Evolutionary conservation across 23 red algal species (phyloP).

Genomic region (Cyanidium caldarium): DNA sequence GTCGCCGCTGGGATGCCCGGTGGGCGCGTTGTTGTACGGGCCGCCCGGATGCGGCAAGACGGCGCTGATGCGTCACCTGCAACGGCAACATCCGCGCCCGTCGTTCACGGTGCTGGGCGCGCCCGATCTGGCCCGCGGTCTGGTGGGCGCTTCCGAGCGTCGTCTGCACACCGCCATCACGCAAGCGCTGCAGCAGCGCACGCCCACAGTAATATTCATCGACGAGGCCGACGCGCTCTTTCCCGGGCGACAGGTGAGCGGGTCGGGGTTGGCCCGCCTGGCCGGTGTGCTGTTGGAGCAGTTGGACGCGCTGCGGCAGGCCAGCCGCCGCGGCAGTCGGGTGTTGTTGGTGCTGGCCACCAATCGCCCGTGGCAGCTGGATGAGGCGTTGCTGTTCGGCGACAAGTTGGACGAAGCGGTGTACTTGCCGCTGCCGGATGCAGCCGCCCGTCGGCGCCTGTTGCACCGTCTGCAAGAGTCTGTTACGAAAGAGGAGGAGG

Average conservation of each 20-base stretch:
- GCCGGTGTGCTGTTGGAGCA: not conserved
- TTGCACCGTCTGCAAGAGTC: not conserved
- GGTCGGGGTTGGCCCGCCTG: not conserved
- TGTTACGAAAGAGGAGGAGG: not conserved
- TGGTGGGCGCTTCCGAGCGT: constrained; percentile 12
- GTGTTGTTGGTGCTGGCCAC: constrained; percentile 9
- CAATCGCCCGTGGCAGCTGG: constrained; percentile 19
- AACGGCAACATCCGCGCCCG: not conserved
- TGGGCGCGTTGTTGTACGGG: constrained; percentile 10
- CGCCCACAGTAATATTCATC: not conserved
- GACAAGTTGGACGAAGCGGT: constrained; percentile 8
- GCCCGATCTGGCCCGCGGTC: not conserved
- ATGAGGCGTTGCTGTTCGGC: not conserved
- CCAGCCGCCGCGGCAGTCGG: not conserved
- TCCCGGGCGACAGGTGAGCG: constrained; percentile 1
- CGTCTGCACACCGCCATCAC: not conserved
- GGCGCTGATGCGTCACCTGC: not conserved
- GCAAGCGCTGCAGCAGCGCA: not conserved
- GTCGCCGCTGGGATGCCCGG: constrained; percentile 6
- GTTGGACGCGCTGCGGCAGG: not conserved
- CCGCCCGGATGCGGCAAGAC: constrained; percentile 24
- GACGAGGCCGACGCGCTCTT: constrained; percentile 16
- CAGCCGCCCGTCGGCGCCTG: not conserved
- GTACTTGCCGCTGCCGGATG: constrained; percentile 1
- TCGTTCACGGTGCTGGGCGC: not conserved